phyloP scores from a whole-genome alignment of 768 basidiomycete species.

The Suillus fuscotomentosus region DNA sequence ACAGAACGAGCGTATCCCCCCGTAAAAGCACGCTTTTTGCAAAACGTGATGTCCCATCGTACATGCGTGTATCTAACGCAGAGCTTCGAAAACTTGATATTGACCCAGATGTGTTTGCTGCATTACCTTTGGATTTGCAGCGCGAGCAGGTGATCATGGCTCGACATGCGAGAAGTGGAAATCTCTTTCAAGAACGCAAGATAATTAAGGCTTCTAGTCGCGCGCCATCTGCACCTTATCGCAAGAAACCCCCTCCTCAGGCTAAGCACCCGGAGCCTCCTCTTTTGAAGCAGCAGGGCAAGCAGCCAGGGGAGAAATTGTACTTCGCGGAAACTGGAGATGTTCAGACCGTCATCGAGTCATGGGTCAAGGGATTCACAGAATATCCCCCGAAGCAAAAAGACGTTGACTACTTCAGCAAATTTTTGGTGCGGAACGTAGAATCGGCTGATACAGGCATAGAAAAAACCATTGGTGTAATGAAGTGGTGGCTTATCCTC shows the following conservation, averaged over 20 bases:
- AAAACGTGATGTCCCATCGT: conserved; percentile 33
- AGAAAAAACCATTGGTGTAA: conserved; percentile 64
- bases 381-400: conserved; percentile 63
- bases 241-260: conserved; percentile 52
- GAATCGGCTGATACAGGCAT: conserved; percentile 68
- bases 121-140: conserved; percentile 65
- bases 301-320: conserved; percentile 50
- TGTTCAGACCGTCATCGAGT: conserved; percentile 66
- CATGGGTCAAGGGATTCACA: conserved; percentile 70
- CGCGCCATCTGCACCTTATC: conserved; percentile 37
- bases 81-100: conserved; percentile 67
- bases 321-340: conserved; percentile 66
- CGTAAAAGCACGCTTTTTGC: conserved; percentile 37
- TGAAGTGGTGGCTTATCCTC: conserved; percentile 83
- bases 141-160: conserved; percentile 70
- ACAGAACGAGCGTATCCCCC: conserved; percentile 38
- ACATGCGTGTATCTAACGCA: conserved; percentile 46
- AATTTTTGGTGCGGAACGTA: conserved; percentile 68
- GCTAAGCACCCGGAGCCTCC: conserved; percentile 52
- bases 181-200: conserved; percentile 42
- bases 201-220: conserved; percentile 44
- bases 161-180: conserved; percentile 44
- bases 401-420: conserved; percentile 75
- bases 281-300: conserved; percentile 54
- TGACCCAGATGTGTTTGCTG: conserved; percentile 68